Base-by-base conservation (phyloP, 2,329 filamentous ascomycete species). In the Chrysoporthe cubensis region DNA sequence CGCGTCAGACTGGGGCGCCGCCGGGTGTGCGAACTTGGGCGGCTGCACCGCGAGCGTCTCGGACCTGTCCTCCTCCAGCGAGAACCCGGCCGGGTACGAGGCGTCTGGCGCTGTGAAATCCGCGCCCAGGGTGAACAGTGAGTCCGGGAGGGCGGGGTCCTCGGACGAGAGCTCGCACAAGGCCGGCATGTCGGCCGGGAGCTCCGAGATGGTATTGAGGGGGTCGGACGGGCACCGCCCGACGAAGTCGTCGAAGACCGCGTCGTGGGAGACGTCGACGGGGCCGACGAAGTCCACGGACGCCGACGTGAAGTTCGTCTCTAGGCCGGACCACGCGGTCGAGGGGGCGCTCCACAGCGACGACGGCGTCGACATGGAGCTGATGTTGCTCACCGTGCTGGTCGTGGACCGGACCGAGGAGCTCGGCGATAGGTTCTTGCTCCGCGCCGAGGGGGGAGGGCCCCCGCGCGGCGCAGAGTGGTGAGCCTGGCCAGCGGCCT, bases 331-430 rank as follows among this genome's bases (percentile, higher is more conserved):
- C 18, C 73, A 75, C 71, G 78, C 77, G 13, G 80, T 80, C 78
- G 83, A 84, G 14, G 74, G 72, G 5, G 74, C 75, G 61, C 80
- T 81, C 76, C 78, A 84, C 42, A 78, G 78, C 9, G 84, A 85
- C 48, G 82, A 74, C 11, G 84, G 82, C 7, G 84, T 86, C 63
- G 86, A 78, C 42, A 80, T 70, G 66, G 77, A 80, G 66, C 76
- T 80, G 58, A 69, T 67, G 2, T 70, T 75, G 70, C 72, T 75
- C 34, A 68, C 70, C 9, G 77, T 78, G 72, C 80, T 83, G 13
- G 79, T 76, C 6, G 78, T 84, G 7, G 83, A 85, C 61, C 83
- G 77, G 43, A 85, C 80, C 9, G 83, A 85, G 6, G 80, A 81
- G 73, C 82, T 84, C 0, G 81, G 83, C 3, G 80, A 82, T 40